Base-by-base conservation (phyloP, 495 filamentous ascomycete genomes). In the Apodospora peruviana region DNA sequence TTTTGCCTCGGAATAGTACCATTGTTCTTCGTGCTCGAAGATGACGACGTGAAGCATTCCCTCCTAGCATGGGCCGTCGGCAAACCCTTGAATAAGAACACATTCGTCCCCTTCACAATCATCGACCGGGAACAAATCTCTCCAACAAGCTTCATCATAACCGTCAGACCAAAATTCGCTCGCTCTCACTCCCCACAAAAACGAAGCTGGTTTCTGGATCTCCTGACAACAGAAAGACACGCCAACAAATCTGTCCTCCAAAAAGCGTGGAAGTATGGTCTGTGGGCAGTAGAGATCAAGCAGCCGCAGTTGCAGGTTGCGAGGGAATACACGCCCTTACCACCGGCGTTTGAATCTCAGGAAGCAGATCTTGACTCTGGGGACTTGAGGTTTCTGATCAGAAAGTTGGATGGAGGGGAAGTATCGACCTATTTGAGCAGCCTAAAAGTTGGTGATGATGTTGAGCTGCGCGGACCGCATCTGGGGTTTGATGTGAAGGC, bases 221-320 rank as follows among this genome's bases (percentile, higher is more conserved):
- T 9, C 23, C n/a, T n/a, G n/a, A n/a, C n/a, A n/a, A n/a, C n/a
- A n/a, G 32, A 17, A 16, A 9, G 2, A 3, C 41, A 50, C 47
- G 3, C 37, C 5, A 29, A 44, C 53, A 4, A 5, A 5, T 14
- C 27, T 16, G 9, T 47, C 5, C 22, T 66, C 2, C 9, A 19
- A 0, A 19, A 50, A n/a, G 63, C 64, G 0, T 71, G 68, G 50
- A 25, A 43, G 2, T 72, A 72, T 5, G 87, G 86, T 1, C 71
- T 93, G 32, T 91, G 89, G 83, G 88, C 84, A 50, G 83, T 96
- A 14, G 87, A 95, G 75, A 75, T 95, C 58, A 95, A 95, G 64
- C 91, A 98, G 65, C 93, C 93, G 8, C 82, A 94, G 59, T 57
- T 96, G 43, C 89, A 95, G 60, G 91, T 98, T 40, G 85, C 87